Evolutionary conservation across 257 asterid genomes (phyloP).

Genomic region (Nemophila menziesii): DNA sequence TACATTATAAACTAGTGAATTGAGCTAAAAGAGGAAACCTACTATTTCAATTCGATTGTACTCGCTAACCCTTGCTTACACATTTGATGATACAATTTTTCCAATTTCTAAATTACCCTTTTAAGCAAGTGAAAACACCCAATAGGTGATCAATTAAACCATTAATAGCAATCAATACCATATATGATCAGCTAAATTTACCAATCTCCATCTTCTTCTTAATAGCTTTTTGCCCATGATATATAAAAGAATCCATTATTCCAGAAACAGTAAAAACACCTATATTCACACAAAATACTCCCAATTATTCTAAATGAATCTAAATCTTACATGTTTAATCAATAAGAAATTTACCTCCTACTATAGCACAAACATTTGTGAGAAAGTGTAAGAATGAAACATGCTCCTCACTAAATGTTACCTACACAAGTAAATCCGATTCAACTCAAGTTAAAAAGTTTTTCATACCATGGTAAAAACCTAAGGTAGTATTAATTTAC

Average conservation of each 20-base stretch:
- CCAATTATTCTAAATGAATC: too few species aligned
- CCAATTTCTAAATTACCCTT: neutral
- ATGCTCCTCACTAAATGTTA: slow-evolving; percentile 67
- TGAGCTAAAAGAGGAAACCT: too few species aligned
- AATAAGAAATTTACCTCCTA: slow-evolving; percentile 53
- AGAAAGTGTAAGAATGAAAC: slow-evolving; percentile 82
- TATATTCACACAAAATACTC: slow-evolving; percentile 16
- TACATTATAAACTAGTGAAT: neutral
- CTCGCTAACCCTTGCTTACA: neutral
- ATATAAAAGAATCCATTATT: slow-evolving; percentile 73
- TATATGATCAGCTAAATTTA: slow-evolving; percentile 52
- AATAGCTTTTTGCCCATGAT: slow-evolving; percentile 80
- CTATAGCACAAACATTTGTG: slow-evolving; percentile 86
- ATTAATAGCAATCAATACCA: neutral
- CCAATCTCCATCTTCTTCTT: slow-evolving; percentile 87
- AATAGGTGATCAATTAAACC: neutral
- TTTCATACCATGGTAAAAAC: neutral
- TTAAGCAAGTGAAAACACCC: neutral
- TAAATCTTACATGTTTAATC: too few species aligned
- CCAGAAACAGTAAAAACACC: slow-evolving; percentile 95
- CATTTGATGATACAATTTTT: neutral
- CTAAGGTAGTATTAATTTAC: slow-evolving; percentile 18
- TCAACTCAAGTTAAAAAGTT: neutral
- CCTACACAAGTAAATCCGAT: slow-evolving; percentile 49
- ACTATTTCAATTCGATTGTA: too few species aligned